These are phyloP conservation scores for Trichoderma harzianum DNA, from an alignment of 2,329 filamentous ascomycete genomes.

Conservation along the genomic window DNA sequence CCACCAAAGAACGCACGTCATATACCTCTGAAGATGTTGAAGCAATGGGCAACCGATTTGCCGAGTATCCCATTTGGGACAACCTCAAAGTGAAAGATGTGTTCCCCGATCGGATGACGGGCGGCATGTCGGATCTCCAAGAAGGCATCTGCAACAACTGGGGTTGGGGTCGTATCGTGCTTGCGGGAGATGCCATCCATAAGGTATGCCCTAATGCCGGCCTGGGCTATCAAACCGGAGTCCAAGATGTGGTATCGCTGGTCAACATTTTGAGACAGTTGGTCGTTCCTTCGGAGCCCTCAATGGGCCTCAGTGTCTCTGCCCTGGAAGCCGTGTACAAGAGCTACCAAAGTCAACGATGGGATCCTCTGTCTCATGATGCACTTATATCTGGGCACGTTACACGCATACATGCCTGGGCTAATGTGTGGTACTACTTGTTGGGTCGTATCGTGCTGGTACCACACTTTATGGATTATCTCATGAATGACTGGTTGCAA, in stretches of 20 bases:
- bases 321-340: conserved; percentile 21
- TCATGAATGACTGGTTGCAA: not conserved
- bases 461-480: not conserved
- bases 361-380: conserved; percentile 21
- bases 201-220: conserved; percentile 38
- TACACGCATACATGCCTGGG: conserved; percentile 29
- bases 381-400: not conserved
- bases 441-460: conserved; percentile 23
- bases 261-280: conserved; percentile 27
- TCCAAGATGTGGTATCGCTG: conserved; percentile 32
- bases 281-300: not conserved
- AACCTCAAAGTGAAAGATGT: conserved; percentile 32
- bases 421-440: conserved; percentile 25
- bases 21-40: conserved; percentile 30
- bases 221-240: conserved; percentile 34
- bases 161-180: conserved; percentile 35
- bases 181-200: conserved; percentile 37
- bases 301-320: not conserved
- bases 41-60: conserved; percentile 25
- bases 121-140: conserved; percentile 34
- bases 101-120: conserved; percentile 24
- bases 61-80: conserved; percentile 24
- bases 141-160: conserved; percentile 37
- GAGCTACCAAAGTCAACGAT: conserved; percentile 21
- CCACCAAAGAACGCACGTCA: conserved; percentile 25